Conservation (phyloP, 2,329 filamentous ascomycete genomes). For the Cyanodermella asteris region DNA sequence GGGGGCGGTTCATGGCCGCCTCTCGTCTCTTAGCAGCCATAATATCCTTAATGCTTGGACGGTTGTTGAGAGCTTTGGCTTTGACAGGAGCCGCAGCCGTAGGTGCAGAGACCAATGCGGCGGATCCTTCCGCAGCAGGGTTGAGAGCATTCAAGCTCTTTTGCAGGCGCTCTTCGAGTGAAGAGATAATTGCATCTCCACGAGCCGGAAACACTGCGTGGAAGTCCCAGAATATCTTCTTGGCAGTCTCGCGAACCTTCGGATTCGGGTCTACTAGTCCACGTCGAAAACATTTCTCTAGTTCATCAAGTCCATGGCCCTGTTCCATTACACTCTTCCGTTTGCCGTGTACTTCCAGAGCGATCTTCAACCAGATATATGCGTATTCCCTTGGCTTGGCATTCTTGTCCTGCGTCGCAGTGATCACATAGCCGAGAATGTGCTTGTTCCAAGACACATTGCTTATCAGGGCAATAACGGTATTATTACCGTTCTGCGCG, state of each 20-base stretch:
- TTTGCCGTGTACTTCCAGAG: constrained; percentile 53
- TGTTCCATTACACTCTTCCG: constrained; percentile 74
- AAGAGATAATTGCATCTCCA: constrained; percentile 59
- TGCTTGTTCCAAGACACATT: constrained; percentile 60
- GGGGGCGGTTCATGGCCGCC: constrained; percentile 35
- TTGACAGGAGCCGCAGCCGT: constrained; percentile 10
- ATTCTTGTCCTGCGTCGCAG: constrained; percentile 80
- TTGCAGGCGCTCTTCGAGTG: constrained; percentile 57
- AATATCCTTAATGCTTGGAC: constrained; percentile 56
- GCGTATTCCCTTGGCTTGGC: constrained; percentile 63
- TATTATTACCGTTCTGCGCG: constrained; percentile 59
- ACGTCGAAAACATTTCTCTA: constrained; percentile 77
- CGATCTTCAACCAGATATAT: constrained; percentile 60
- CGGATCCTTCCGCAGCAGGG: constrained; percentile 63
- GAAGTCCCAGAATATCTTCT: constrained; percentile 72
- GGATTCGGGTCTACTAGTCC: constrained; percentile 79
- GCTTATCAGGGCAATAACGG: constrained; percentile 60
- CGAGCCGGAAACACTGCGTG: constrained; percentile 53
- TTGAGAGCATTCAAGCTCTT: too few species aligned
- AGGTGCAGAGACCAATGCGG: constrained; percentile 41
- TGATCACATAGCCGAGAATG: constrained; percentile 66
- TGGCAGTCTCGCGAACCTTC: constrained; percentile 66
- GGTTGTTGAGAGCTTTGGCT: constrained; percentile 12
- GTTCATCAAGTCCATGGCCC: constrained; percentile 55
- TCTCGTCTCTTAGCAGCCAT: constrained; percentile 64